Percentiles rank a stretch among this genome's conserved stretches.
Conservation (phyloP, 345 rosid species). For the Balakata baccata region DNA sequence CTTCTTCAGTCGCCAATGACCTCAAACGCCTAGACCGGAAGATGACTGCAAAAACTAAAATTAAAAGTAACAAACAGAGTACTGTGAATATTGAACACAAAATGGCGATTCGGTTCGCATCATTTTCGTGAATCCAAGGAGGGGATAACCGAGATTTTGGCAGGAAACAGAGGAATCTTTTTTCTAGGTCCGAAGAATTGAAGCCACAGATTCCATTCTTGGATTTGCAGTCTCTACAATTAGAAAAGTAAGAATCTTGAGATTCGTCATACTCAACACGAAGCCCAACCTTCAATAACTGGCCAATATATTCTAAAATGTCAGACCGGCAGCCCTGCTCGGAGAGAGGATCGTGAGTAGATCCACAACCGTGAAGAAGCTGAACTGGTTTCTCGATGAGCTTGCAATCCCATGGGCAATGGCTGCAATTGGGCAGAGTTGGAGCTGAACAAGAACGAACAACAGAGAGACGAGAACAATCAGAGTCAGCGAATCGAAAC, state of each 20-base stretch:
- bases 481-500: slow-evolving; percentile 62
- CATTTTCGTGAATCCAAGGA: slow-evolving; percentile 33
- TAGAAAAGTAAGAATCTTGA: slow-evolving; percentile 57
- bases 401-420: slow-evolving; percentile 59
- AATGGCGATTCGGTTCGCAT: slow-evolving; percentile 39
- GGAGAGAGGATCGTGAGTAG: slow-evolving; percentile 35
- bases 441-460: slow-evolving; percentile 60
- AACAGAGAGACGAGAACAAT: slow-evolving; percentile 66
- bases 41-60: slow-evolving; percentile 42
- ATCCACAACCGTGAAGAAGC: slow-evolving; percentile 58
- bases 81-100: slow-evolving; percentile 50
- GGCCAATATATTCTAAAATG: slow-evolving; percentile 47
- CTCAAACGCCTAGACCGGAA: slow-evolving; percentile 51
- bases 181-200: slow-evolving; percentile 56
- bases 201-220: slow-evolving; percentile 68
- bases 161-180: slow-evolving; percentile 51
- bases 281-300: slow-evolving; percentile 43
- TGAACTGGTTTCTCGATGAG: slow-evolving; percentile 52
- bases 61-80: slow-evolving; percentile 48
- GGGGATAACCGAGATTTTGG: slow-evolving; percentile 38
- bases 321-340: slow-evolving; percentile 66
- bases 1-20: slow-evolving; percentile 52
- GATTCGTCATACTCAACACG: slow-evolving; percentile 66
- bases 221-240: slow-evolving; percentile 50
- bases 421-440: slow-evolving; percentile 52